Base-by-base conservation (phyloP, 441 rosid species). In the Daphne laureola region DNA sequence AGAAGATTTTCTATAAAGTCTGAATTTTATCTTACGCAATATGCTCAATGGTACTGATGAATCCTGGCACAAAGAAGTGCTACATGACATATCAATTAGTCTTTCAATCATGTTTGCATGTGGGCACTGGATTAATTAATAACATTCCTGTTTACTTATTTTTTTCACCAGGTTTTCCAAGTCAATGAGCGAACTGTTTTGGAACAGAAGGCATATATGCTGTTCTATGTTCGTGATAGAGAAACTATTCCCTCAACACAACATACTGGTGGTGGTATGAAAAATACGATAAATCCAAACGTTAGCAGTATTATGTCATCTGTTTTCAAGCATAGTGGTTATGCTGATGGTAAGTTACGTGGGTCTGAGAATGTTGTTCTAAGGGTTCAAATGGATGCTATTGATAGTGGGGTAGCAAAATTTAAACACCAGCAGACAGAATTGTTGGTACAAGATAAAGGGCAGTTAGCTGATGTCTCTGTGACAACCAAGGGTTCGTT, bases 151-250 rank as follows among this genome's bases (percentile, higher is more conserved):
- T 40, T 15, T 36, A 46, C 27, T 51, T 55, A 48, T 18, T 71
- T 53, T n/a, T 63, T 77, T 62, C 54, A 61, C 62, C 86, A 89
- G 98, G 97, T 93, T 64, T 17, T 57, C 57, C 93, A 76, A 67
- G 99, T 87, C 62, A 74, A 83, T 36, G 96, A 93, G 79, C 84
- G 73, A 57, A 65, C 74, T 35, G 96, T 93, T 62, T 68, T 90
- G 49, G 73, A 83, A 12, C 96, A 93, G 74, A 90, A 93, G 76
- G 99, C 99, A 43, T 93, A 90, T 70, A 93, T 93, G 99, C 46
- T 93, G 60, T 93, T 93, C 70, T 93, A 93, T 78, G 97, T 93
- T 51, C 95, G 89, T 51, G 96, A 87, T 63, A 72, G 86, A 77
- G 82, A 62, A 67, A 71, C 69, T 72, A 17, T 45, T 46, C 61